Base-by-base conservation (phyloP, 129 eudicot species). In the Sambucus nigra region DNA sequence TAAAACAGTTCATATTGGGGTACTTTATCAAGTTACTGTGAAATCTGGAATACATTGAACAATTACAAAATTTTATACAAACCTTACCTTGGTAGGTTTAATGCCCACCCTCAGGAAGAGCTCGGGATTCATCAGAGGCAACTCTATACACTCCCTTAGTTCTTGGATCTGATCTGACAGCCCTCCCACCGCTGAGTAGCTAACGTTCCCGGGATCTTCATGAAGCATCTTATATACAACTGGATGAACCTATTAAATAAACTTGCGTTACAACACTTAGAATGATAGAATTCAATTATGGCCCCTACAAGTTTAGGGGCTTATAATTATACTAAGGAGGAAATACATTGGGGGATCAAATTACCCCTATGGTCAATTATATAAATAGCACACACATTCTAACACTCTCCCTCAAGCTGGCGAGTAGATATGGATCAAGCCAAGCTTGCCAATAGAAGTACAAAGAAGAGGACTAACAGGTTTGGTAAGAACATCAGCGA, bases 111-210 rank as follows among this genome's bases (percentile, higher is more conserved):
- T 74, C 27, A 91, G 27, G 72, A 91, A 91, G 50, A 91, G 99
- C 64, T 91, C 99, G 4, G 99, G 95, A 59, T 86, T 91, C 99
- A 91, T 91, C 14, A 91, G 72, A 67, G 99, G 99, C 73, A 91
- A 68, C 50, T 91, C 99, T 38, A 91, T 82, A 16, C 95, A 86
- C 75, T 91, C 99, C 69, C 95, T 82, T 13, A 91, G 82, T 57
- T 91, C 99, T 21, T 94, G 76, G 58, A 91, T 86, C 71, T 91
- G 99, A 80, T 91, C 99, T 14, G 91, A 82, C 26, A 91, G 66
- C 56, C 99, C 99, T 57, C 99, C 99, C 49, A 91, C 94, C 13
- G 99, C 94, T 20, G 99, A 91, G 50, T 91, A 91, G 74, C 98
- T 91, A 25, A 91, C 68, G 47, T 91, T 91, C 5, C 98, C 98